Conservation (phyloP, 371 early-diverging fungal species). For the Blakeslea trispora region DNA sequence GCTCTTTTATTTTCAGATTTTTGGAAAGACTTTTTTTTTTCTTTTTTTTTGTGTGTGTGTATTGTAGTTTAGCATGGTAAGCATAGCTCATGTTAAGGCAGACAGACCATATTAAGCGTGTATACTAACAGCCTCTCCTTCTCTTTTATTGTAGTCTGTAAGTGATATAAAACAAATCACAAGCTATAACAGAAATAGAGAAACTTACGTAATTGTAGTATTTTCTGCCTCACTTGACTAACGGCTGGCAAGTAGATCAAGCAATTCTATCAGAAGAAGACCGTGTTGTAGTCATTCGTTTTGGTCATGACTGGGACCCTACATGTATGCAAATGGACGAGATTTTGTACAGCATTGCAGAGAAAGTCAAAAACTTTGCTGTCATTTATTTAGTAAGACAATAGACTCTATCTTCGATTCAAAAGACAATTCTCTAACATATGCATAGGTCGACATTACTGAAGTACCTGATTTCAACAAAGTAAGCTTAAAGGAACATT, state of each 20-base stretch:
- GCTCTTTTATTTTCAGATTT: no score
- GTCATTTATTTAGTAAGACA: slow-evolving; percentile 83
- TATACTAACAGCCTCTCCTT: not conserved
- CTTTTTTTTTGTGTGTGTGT: no score
- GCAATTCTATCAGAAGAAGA: slow-evolving; percentile 98
- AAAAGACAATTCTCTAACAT: not conserved
- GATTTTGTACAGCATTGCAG: slow-evolving; percentile 87
- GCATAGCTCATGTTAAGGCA: no score
- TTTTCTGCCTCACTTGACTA: slow-evolving; percentile 80
- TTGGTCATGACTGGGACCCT: slow-evolving; percentile 98
- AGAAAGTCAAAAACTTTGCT: slow-evolving; percentile 97
- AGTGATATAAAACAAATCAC: not conserved
- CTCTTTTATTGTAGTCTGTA: slow-evolving; percentile 15
- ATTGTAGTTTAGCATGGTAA: no score
- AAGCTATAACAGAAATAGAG: not conserved
- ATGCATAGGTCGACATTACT: slow-evolving; percentile 68
- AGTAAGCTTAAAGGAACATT: slow-evolving; percentile 24
- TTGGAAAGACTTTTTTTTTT: no score
- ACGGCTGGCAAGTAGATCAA: slow-evolving; percentile 98
- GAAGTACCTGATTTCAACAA: slow-evolving; percentile 93
- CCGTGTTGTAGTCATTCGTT: slow-evolving; percentile 93
- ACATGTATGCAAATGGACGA: slow-evolving; percentile 98
- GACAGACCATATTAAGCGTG: not conserved
- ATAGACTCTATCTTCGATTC: not conserved
- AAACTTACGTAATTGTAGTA: slow-evolving; percentile 39